Evolutionary conservation across 345 rosid genomes (phyloP), one percentile per base, ranked within the genome.

Genomic region (Erucastrum elatum): DNA sequence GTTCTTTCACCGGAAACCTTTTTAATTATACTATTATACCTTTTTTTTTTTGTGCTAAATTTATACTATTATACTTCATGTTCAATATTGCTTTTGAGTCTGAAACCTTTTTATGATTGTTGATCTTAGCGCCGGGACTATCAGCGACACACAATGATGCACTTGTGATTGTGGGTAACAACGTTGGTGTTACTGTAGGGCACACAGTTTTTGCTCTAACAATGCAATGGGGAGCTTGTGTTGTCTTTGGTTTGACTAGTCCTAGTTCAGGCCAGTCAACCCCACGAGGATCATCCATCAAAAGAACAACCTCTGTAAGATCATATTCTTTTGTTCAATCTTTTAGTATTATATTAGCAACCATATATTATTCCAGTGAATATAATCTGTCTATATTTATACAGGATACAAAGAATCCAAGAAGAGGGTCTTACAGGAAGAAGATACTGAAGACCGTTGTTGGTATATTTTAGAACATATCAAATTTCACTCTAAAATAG

Each of bases 141-240:
- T 31, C 77, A 70, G 84, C 84, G 49, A 71, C 64, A 1, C 80
- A 59, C 4, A 65, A 65, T 8, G 84, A 65, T 66, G 84, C 84
- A 21, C 65, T 55, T 0, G 3, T 29, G 41, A 76, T 81, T 34
- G 84, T 81, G 6, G 62, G 69, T 13, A 81, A 61, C 56, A 76
- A 71, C 13, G 77, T 81, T 21, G 84, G 84, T 37, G 80, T 76
- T 46, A 76, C 74, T 0, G 31, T 76, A 11, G 84, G 84, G 67
- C 76, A 76, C 16, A 76, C 74, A 21, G 33, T 81, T 25, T 81
- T 81, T 72, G 81, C 80, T 49, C 60, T 81, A 8, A 81, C 84
- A 49, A 71, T 81, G 77, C 80, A 81, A 66, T 81, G 84, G 84
- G 81, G 81, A 81, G 77, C 81, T 81, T 81, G 84, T 76, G 81